These are phyloP conservation scores for Eucalyptus pumila DNA, from an alignment of 345 rosid species.

Conservation along the genomic window DNA sequence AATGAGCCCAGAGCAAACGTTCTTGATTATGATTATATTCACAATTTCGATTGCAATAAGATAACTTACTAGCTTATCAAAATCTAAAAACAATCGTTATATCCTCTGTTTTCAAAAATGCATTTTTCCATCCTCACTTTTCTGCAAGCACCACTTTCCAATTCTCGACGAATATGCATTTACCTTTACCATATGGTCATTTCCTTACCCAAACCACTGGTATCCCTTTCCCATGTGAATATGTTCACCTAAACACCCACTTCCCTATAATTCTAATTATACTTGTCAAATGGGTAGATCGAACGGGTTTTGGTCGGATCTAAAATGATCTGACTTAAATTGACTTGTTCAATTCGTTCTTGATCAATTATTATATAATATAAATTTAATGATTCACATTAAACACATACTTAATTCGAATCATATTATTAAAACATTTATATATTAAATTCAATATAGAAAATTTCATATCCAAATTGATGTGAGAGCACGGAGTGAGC, in stretches of 20 bases:
- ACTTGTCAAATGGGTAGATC: neutral
- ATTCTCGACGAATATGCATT: neutral
- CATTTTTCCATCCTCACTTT: neutral
- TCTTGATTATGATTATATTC: neutral
- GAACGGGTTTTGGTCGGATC: rapidly evolving
- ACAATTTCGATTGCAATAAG: neutral
- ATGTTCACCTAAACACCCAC: neutral
- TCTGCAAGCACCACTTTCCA: neutral
- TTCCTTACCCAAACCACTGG: neutral
- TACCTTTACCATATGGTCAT: neutral
- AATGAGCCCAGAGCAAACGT: neutral
- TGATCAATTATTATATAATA: too few species aligned
- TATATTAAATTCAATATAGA: too few species aligned
- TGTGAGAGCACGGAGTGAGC: neutral
- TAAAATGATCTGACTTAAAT: neutral
- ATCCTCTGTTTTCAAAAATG: neutral
- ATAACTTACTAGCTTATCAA: neutral
- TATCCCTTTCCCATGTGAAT: neutral
- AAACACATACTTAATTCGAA: rapidly evolving
- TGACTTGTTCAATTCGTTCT: rapidly evolving
- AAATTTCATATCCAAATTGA: too few species aligned
- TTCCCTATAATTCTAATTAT: too few species aligned
- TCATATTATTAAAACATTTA: too few species aligned
- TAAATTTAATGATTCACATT: too few species aligned
- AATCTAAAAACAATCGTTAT: too few species aligned